Evolutionary conservation across 2,329 filamentous ascomycete species (phyloP).

Genomic region (Aspergillus aculeatinus): DNA sequence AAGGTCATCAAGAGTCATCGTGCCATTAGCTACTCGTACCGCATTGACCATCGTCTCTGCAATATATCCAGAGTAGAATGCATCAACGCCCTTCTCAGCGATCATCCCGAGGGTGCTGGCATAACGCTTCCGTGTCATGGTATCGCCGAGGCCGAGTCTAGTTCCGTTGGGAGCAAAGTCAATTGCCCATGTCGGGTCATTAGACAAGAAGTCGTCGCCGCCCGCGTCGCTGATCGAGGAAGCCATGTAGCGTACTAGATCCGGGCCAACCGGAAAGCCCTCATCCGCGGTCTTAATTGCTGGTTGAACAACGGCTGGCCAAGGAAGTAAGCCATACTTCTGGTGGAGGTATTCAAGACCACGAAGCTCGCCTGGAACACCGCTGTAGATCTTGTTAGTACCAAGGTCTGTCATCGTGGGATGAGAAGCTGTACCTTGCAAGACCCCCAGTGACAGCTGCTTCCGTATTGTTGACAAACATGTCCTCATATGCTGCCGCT

Average conservation of each 20-base stretch:
- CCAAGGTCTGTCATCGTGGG: not conserved
- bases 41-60: slow-evolving; percentile 71
- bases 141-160: slow-evolving; percentile 69
- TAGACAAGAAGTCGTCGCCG: slow-evolving; percentile 65
- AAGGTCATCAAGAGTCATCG: slow-evolving; percentile 78
- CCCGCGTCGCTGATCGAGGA: slow-evolving; percentile 42
- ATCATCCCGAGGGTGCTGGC: slow-evolving; percentile 77
- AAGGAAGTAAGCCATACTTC: slow-evolving; percentile 61
- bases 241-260: slow-evolving; percentile 73
- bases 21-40: slow-evolving; percentile 71
- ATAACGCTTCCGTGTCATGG: slow-evolving; percentile 76
- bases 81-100: slow-evolving; percentile 68
- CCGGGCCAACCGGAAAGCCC: slow-evolving; percentile 71
- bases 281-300: slow-evolving; percentile 71
- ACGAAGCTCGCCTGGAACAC: slow-evolving; percentile 61
- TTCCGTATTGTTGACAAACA: slow-evolving; percentile 72
- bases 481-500: slow-evolving; percentile 74
- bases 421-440: slow-evolving; percentile 49
- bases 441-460: slow-evolving; percentile 71
- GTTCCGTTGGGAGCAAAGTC: slow-evolving; percentile 87
- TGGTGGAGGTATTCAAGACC: slow-evolving; percentile 76
- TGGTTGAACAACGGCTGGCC: slow-evolving; percentile 70
- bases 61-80: slow-evolving; percentile 71
- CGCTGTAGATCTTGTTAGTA: slow-evolving; percentile 38
- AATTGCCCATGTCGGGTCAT: slow-evolving; percentile 76